Evolutionary conservation across 768 basidiomycete genomes (phyloP).

Genomic region (Mycena amicta): DNA sequence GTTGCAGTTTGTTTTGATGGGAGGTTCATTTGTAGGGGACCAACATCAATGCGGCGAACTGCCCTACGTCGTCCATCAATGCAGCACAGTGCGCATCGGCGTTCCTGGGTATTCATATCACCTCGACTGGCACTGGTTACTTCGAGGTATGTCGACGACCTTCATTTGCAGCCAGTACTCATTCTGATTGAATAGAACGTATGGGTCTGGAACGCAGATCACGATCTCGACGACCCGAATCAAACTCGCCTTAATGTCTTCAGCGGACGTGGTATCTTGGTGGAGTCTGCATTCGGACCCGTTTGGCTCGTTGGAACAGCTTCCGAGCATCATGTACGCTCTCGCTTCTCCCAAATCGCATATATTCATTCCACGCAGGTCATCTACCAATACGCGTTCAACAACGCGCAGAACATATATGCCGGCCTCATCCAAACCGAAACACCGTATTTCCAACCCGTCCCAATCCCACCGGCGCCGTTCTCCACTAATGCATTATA

Average conservation of each 20-base stretch:
- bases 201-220: slow-evolving; percentile 45
- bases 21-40: neutral
- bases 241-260: slow-evolving; percentile 36
- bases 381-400: slow-evolving; percentile 34
- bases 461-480: slow-evolving; percentile 44
- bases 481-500: slow-evolving; percentile 37
- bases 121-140: neutral
- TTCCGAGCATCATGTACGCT: slow-evolving; percentile 43
- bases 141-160: neutral
- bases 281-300: slow-evolving; percentile 41
- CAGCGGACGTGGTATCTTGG: slow-evolving; percentile 43
- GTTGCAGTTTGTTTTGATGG: too few relatives aligned
- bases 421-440: slow-evolving; percentile 57
- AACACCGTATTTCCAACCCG: slow-evolving; percentile 55
- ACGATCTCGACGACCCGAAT: slow-evolving; percentile 38
- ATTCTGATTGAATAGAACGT: slow-evolving; percentile 13
- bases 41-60: slow-evolving; percentile 8
- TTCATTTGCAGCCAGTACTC: neutral
- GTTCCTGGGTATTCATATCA: slow-evolving; percentile 6
- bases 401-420: slow-evolving; percentile 48
- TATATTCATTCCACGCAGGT: slow-evolving; percentile 40
- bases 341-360: neutral
- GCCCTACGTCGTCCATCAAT: neutral
- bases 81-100: neutral
- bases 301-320: slow-evolving; percentile 25